These are phyloP conservation scores for Paradendryphiella salina DNA, from an alignment of 2,329 filamentous ascomycete species.

Conservation along the genomic window DNA sequence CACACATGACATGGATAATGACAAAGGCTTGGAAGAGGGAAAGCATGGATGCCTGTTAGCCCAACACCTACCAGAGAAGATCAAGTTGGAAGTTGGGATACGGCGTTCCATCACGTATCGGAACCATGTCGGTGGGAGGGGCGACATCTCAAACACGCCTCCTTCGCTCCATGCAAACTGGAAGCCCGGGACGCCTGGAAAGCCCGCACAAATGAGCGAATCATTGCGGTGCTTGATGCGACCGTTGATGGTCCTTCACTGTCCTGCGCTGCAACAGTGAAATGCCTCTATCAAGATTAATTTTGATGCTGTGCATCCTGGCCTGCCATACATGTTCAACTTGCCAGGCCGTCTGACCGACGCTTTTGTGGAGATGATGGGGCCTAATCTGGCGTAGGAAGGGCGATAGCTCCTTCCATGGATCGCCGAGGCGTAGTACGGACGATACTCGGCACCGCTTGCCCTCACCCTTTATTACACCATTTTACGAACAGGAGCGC, in stretches of 20 bases:
- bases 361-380: conserved; percentile 33
- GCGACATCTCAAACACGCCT: conserved; percentile 21
- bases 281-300: conserved; percentile 19
- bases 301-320: conserved; percentile 12
- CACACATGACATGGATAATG: conserved; percentile 9
- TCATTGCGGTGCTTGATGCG: conserved; percentile 13
- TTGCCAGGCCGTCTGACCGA: conserved; percentile 21
- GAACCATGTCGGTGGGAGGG: conserved; percentile 15
- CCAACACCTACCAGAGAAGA: neutral
- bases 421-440: conserved; percentile 32
- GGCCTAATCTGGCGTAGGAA: conserved; percentile 31
- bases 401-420: conserved; percentile 23
- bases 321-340: conserved; percentile 18
- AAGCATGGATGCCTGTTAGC: conserved; percentile 12
- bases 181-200: conserved; percentile 12
- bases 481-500: conserved; percentile 27
- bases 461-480: conserved; percentile 15
- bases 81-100: conserved; percentile 3
- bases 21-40: conserved; percentile 1
- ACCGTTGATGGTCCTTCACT: conserved; percentile 1
- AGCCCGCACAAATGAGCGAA: conserved; percentile 5
- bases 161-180: conserved; percentile 16
- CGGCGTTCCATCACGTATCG: conserved; percentile 14
- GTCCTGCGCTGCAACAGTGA: conserved; percentile 13
- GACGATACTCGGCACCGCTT: conserved; percentile 34